These are phyloP conservation scores for Bocquillonia castaneifolia DNA, from an alignment of 441 rosid species.

Conservation along the genomic window DNA sequence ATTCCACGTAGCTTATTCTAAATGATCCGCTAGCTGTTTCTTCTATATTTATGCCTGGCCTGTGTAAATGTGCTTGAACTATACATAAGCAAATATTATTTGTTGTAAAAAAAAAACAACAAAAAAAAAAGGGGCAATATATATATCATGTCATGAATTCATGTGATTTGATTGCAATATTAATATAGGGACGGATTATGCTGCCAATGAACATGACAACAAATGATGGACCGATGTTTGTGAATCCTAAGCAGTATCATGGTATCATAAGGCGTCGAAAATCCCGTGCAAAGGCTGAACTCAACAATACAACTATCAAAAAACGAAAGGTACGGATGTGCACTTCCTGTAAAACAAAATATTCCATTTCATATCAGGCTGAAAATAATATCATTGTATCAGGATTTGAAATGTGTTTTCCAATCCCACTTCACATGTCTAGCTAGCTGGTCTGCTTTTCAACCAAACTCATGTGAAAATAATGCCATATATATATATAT, in stretches of 20 bases:
- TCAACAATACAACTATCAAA: conserved; percentile 43
- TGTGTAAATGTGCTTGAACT: too few relatives aligned
- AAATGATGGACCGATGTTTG: conserved; percentile 79
- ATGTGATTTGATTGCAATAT: conserved; percentile 5
- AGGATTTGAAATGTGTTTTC: too few relatives aligned
- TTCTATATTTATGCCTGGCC: too few relatives aligned
- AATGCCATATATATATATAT: too few relatives aligned
- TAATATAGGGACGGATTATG: conserved; percentile 63
- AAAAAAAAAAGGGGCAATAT: too few relatives aligned
- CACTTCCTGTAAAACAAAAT: not conserved
- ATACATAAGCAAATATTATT: not conserved
- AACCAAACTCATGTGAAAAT: too few relatives aligned
- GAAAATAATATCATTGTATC: too few relatives aligned
- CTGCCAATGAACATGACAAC: conserved; percentile 66
- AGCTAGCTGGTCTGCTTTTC: too few relatives aligned
- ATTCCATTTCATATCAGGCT: not conserved
- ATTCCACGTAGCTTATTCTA: too few relatives aligned
- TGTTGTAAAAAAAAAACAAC: not conserved
- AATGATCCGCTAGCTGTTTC: too few relatives aligned
- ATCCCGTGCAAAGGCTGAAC: conserved; percentile 78
- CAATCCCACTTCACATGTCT: too few relatives aligned
- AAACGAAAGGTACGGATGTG: conserved; percentile 67
- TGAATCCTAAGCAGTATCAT: conserved; percentile 89
- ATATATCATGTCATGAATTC: too few relatives aligned
- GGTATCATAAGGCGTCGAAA: conserved; percentile 78